phyloP scores from a whole-genome alignment of 164 flowering plant genomes.

The Cinnamomum micranthum region DNA sequence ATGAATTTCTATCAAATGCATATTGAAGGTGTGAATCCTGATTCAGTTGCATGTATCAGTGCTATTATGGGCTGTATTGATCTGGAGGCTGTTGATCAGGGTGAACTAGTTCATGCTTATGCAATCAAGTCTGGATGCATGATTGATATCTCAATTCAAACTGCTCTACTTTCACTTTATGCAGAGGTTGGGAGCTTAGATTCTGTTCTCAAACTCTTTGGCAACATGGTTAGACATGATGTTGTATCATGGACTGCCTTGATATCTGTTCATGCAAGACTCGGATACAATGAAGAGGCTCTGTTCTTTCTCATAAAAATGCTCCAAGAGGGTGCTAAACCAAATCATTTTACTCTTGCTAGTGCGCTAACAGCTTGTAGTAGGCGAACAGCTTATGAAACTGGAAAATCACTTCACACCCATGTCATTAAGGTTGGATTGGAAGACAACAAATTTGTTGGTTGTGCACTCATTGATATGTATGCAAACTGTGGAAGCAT shows the following conservation, averaged over 20 bases:
- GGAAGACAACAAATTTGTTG: conserved; percentile 9
- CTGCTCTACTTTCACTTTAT: conserved; percentile 16
- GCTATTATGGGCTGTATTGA: conserved; percentile 13
- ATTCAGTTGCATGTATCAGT: conserved; percentile 19
- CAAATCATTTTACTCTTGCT: conserved; percentile 19
- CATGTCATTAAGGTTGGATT: conserved; percentile 10
- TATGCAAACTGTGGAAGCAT: conserved; percentile 16
- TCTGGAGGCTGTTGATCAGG: conserved; percentile 4
- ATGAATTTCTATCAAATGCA: conserved; percentile 14
- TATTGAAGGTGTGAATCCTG: conserved; percentile 9
- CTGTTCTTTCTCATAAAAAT: conserved; percentile 11
- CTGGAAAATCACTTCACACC: conserved; percentile 16
- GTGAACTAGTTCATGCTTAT: conserved; percentile 18
- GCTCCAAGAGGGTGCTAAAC: conserved; percentile 10
- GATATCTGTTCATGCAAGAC: conserved; percentile 9
- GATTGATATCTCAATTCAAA: conserved; percentile 6
- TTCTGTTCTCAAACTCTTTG: conserved; percentile 11
- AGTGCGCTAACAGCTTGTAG: conserved; percentile 11
- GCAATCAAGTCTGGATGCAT: conserved; percentile 9
- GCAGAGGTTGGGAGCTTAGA: conserved; percentile 11
- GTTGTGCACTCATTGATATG: conserved; percentile 16
- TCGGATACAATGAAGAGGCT: conserved; percentile 10
- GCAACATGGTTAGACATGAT: conserved; percentile 5
- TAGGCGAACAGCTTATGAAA: conserved; percentile 7
- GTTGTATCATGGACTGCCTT: conserved; percentile 20